Conservation (phyloP, 768 basidiomycete species). For the Agaricus blazei region DNA sequence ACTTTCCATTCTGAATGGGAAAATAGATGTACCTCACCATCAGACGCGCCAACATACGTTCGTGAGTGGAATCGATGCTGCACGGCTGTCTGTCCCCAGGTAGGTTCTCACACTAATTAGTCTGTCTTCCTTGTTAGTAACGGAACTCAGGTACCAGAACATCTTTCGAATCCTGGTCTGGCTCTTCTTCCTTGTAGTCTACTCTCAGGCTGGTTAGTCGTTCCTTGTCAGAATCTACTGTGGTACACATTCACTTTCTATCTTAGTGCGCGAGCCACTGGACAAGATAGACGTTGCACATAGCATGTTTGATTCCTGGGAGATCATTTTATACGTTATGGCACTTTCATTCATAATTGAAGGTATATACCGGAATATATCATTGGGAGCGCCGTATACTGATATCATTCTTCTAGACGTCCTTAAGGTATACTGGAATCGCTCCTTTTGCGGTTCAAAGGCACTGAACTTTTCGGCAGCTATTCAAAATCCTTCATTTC, state of each 20-base stretch:
- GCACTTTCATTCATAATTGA: conserved; percentile 73
- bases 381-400: background rate
- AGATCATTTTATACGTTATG: conserved; percentile 75
- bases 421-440: conserved; percentile 38
- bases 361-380: conserved; percentile 41
- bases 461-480: conserved; percentile 32
- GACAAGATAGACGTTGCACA: conserved; percentile 58
- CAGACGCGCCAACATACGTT: conserved; percentile 49
- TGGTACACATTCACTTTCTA: background rate
- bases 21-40: conserved; percentile 62
- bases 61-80: conserved; percentile 70
- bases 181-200: conserved; percentile 73
- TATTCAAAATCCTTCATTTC: conserved; percentile 66
- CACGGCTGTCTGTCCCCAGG: conserved; percentile 78
- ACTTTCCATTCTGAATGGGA: background rate
- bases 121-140: background rate
- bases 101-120: conserved; percentile 16
- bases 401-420: conserved; percentile 32
- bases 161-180: conserved; percentile 73
- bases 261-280: conserved; percentile 68
- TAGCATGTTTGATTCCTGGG: conserved; percentile 69
- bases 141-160: conserved; percentile 68
- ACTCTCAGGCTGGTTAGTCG: conserved; percentile 74
- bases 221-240: background rate
- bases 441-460: background rate